These are phyloP conservation scores for Geosmithia flava DNA, from an alignment of 2,329 filamentous ascomycete species.

Conservation along the genomic window DNA sequence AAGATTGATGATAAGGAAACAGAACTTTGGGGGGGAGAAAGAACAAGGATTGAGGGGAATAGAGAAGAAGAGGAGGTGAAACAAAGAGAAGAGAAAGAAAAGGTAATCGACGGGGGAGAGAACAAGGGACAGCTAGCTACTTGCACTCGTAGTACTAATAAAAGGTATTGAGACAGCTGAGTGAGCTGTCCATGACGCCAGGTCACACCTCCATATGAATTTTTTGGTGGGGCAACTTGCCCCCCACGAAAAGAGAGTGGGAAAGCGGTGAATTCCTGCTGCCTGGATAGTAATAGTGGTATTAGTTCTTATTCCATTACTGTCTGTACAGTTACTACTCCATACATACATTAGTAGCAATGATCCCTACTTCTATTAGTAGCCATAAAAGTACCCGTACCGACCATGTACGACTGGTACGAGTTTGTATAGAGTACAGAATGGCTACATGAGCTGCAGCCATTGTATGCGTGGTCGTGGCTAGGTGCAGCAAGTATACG, in stretches of 20 bases:
- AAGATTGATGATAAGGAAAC: not conserved
- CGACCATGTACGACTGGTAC: not conserved
- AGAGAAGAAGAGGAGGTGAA: not conserved
- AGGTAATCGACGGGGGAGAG: not conserved
- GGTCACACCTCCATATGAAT: not conserved
- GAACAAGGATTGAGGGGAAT: too few relatives aligned
- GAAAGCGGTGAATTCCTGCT: not conserved
- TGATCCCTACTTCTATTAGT: too few relatives aligned
- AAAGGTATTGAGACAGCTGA: too few relatives aligned
- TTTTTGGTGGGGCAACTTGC: not conserved
- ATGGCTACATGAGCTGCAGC: not conserved
- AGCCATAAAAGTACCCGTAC: too few relatives aligned
- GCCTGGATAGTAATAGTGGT: not conserved
- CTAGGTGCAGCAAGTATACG: not conserved
- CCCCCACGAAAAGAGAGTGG: not conserved
- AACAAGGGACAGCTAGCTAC: too few relatives aligned
- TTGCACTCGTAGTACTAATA: too few relatives aligned
- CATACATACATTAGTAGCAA: too few relatives aligned
- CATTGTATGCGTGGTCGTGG: not conserved
- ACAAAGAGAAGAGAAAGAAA: not conserved
- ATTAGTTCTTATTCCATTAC: too few relatives aligned
- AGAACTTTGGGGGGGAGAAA: too few relatives aligned
- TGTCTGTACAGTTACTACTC: too few relatives aligned
- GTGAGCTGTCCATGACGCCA: not conserved
- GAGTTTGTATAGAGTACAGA: not conserved